Conservation (phyloP, 495 filamentous ascomycete genomes). For the Penicillium turbatum region DNA sequence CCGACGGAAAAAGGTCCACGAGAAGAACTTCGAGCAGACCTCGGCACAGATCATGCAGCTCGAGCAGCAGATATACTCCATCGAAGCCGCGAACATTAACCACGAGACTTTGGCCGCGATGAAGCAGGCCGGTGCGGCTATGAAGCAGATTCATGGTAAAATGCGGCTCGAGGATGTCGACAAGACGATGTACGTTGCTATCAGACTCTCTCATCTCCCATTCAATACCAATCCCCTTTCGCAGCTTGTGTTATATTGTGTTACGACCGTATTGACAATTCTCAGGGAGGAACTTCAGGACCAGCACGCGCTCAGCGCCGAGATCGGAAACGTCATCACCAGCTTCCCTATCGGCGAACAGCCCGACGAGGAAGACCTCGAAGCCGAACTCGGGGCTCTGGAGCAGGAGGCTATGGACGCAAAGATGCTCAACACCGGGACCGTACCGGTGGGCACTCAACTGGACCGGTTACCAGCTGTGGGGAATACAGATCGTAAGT, state of each 20-base stretch:
- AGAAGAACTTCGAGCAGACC: conserved; percentile 87
- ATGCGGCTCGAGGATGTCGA: conserved; percentile 93
- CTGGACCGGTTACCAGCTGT: conserved; percentile 69
- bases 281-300: conserved; percentile 86
- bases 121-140: conserved; percentile 81
- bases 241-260: not conserved
- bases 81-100: conserved; percentile 98
- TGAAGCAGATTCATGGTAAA: conserved; percentile 86
- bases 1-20: conserved; percentile 88
- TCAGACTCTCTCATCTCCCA: not conserved
- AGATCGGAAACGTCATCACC: conserved; percentile 83
- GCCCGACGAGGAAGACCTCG: conserved; percentile 82
- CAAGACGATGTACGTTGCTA: conserved; percentile 75
- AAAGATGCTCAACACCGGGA: conserved; percentile 87
- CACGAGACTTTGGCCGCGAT: conserved; percentile 92
- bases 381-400: conserved; percentile 69
- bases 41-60: conserved; percentile 82
- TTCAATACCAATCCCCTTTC: not conserved
- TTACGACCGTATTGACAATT: not conserved
- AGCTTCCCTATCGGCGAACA: conserved; percentile 62
- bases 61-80: conserved; percentile 92
- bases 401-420: conserved; percentile 87
- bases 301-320: conserved; percentile 86
- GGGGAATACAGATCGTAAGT: conserved; percentile 69
- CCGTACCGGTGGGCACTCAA: conserved; percentile 64